A percentile compares a stretch with the other conserved stretches of the same genome.
Conservation (phyloP, 2,329 filamentous ascomycete species). For the Epichloe sibirici region DNA sequence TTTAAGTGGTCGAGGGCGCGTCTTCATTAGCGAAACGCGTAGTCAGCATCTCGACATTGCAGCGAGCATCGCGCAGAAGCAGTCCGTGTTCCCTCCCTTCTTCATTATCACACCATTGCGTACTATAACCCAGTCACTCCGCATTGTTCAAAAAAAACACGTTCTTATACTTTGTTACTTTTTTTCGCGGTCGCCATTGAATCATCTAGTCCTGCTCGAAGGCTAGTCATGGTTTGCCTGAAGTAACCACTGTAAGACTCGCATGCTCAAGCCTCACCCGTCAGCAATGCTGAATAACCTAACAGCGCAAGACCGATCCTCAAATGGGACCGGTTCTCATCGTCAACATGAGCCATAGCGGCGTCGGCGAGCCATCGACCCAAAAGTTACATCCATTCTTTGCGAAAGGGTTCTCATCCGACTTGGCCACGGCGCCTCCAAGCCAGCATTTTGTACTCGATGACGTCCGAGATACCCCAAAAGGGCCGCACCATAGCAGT, state of each 20-base stretch:
- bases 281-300: neutral
- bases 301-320: neutral
- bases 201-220: neutral
- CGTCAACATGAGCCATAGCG: slow-evolving; percentile 32
- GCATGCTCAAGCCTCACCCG: neutral
- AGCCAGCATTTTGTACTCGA: neutral
- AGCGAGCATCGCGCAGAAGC: neutral
- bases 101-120: neutral
- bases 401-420: slow-evolving; percentile 14
- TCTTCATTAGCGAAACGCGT: slow-evolving; percentile 4
- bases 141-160: too few relatives aligned
- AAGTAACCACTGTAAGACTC: neutral
- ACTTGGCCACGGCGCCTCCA: slow-evolving; percentile 1
- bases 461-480: neutral
- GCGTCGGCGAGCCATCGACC: slow-evolving; percentile 19
- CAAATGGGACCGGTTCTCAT: slow-evolving; percentile 31
- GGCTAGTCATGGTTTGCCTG: neutral
- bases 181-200: neutral
- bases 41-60: neutral
- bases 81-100: neutral
- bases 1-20: slow-evolving; percentile 5
- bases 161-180: too few relatives aligned
- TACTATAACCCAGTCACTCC: neutral
- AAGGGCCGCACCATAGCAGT: neutral
- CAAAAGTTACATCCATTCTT: slow-evolving; percentile 48